Conservation (phyloP, 2,329 filamentous ascomycete genomes). For the Colletotrichum sp. region DNA sequence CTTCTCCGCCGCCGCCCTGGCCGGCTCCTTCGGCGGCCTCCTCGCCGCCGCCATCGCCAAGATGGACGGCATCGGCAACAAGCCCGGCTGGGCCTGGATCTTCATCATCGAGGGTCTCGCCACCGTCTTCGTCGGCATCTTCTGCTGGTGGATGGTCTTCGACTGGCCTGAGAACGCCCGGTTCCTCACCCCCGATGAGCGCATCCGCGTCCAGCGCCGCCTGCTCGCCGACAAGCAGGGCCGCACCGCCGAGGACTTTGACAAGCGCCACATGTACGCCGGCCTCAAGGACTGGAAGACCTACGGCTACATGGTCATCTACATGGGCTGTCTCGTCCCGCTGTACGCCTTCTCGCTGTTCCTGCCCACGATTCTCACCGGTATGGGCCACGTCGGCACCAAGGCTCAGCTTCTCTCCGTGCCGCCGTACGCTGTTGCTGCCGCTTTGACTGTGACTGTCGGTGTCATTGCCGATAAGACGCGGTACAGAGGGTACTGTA, state of each 20-base stretch:
- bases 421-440: constrained; percentile 65
- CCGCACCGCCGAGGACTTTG: constrained; percentile 74
- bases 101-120: constrained; percentile 72
- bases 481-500: constrained; percentile 67
- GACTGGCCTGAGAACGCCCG: constrained; percentile 78
- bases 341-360: constrained; percentile 60
- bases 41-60: constrained; percentile 71
- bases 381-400: constrained; percentile 34
- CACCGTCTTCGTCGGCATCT: constrained; percentile 68
- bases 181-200: constrained; percentile 72
- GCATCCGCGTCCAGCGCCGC: constrained; percentile 70
- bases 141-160: constrained; percentile 75
- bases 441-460: constrained; percentile 64
- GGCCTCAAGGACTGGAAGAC: constrained; percentile 83
- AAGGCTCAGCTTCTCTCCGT: constrained; percentile 62
- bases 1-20: constrained; percentile 79
- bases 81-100: constrained; percentile 64
- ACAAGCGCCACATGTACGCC: constrained; percentile 72
- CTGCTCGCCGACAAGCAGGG: constrained; percentile 72
- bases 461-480: constrained; percentile 72
- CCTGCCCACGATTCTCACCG: constrained; percentile 61
- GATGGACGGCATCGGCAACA: constrained; percentile 65
- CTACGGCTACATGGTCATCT: constrained; percentile 51
- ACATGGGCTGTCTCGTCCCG: constrained; percentile 53
- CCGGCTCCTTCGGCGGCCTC: constrained; percentile 75